Evolutionary conservation across 2,329 filamentous ascomycete genomes (phyloP).

Genomic region (Pseudogymnoascus sp.): DNA sequence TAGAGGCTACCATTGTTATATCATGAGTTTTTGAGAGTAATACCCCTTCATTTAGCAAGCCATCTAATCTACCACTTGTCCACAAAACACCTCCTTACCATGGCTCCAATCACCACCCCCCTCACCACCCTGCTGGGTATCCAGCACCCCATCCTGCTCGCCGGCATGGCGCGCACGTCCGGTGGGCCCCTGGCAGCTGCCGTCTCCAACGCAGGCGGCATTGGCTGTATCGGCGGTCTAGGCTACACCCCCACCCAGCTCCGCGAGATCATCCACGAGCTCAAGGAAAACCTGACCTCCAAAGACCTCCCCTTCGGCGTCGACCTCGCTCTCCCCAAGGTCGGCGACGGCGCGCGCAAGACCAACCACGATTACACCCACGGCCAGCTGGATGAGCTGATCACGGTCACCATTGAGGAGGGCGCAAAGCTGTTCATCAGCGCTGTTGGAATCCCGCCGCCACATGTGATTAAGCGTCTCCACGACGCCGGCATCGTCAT

Average conservation of each 20-base stretch:
- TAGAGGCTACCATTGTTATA: not conserved
- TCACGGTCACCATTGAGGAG: slow-evolving; percentile 76
- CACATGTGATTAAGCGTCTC: slow-evolving; percentile 61
- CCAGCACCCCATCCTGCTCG: slow-evolving; percentile 80
- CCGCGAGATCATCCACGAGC: slow-evolving; percentile 71
- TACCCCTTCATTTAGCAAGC: not conserved
- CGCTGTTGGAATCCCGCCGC: slow-evolving; percentile 80
- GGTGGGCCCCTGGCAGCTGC: slow-evolving; percentile 72
- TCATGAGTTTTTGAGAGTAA: not conserved
- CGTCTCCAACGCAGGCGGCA: slow-evolving; percentile 68
- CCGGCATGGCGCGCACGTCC: slow-evolving; percentile 86
- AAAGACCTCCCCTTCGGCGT: slow-evolving; percentile 77
- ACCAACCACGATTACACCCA: slow-evolving; percentile 96
- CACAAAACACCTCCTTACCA: not conserved
- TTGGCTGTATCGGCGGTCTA: slow-evolving; percentile 64
- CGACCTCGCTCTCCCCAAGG: slow-evolving; percentile 82
- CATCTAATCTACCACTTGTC: not conserved
- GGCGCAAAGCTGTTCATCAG: slow-evolving; percentile 80
- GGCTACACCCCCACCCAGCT: slow-evolving; percentile 68
- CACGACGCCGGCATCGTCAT: slow-evolving; percentile 74
- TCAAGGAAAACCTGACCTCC: slow-evolving; percentile 63
- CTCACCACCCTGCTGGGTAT: slow-evolving; percentile 73
- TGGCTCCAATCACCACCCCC: slow-evolving; percentile 58
- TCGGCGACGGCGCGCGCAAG: slow-evolving; percentile 73
- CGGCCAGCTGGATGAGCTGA: slow-evolving; percentile 77